Evolutionary conservation across 805 yeast genomes (phyloP).

Genomic region (Barnettozyma botsteinii): DNA sequence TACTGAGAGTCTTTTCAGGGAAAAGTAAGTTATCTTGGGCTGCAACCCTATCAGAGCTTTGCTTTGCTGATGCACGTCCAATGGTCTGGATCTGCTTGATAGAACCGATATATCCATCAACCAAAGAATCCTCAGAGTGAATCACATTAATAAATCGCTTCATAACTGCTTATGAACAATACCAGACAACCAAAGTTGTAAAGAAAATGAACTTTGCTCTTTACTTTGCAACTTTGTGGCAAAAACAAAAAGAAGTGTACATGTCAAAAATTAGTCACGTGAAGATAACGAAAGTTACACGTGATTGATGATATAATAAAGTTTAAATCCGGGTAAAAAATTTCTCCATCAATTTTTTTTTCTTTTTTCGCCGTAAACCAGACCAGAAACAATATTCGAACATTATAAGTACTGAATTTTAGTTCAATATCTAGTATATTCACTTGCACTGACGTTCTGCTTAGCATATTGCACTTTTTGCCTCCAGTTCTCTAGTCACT

Average conservation of each 20-base stretch:
- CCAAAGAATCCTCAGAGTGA: too few relatives aligned
- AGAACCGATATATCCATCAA: too few relatives aligned
- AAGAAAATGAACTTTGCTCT: too few relatives aligned
- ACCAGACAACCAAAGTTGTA: too few relatives aligned
- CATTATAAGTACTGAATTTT: too few relatives aligned
- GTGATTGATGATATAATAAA: background rate
- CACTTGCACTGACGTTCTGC: too few relatives aligned
- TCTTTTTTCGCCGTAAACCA: too few relatives aligned
- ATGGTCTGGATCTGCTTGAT: background rate
- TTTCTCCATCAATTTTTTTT: too few relatives aligned
- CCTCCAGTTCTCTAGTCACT: background rate
- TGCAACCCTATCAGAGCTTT: background rate
- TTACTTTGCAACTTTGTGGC: background rate
- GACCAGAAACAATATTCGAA: too few relatives aligned
- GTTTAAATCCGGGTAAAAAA: background rate
- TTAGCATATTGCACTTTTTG: too few relatives aligned
- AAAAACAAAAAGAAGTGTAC: background rate
- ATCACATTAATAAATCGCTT: background rate
- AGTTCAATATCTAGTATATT: too few relatives aligned
- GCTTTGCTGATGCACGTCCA: conserved; percentile 7
- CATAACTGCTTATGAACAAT: too few relatives aligned
- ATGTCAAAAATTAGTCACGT: background rate
- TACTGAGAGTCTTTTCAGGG: conserved; percentile 7
- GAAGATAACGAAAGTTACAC: background rate
- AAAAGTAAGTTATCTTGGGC: conserved; percentile 3